Evolutionary conservation across 345 rosid species (phyloP).

Genomic region (Aurinia saxatilis): DNA sequence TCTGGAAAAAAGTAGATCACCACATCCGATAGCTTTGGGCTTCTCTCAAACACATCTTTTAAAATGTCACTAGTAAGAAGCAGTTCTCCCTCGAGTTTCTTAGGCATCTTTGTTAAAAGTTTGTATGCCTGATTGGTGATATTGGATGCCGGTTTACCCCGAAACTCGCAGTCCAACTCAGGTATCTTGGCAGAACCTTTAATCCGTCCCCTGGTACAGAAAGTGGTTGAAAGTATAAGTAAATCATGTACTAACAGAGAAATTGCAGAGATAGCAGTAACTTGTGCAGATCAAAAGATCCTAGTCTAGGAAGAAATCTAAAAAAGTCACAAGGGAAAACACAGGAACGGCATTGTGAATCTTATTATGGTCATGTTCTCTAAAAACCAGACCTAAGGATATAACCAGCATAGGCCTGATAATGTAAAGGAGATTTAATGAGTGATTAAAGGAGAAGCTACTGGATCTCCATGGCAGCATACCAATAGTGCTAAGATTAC

Average conservation of each 20-base stretch:
- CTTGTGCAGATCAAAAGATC: not conserved
- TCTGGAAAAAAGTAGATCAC: conserved; percentile 51
- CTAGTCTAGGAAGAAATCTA: not conserved
- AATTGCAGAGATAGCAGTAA: not conserved
- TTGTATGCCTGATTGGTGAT: conserved; percentile 37
- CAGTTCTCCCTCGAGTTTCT: conserved; percentile 37
- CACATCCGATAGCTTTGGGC: conserved; percentile 38
- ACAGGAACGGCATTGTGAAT: not conserved
- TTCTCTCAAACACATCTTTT: conserved; percentile 23
- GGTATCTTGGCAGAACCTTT: conserved; percentile 18
- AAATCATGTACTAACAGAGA: not conserved
- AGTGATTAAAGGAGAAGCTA: not conserved
- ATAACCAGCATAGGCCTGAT: not conserved
- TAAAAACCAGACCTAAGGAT: not conserved
- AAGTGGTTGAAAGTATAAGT: conserved; percentile 13
- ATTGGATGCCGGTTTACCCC: conserved; percentile 40
- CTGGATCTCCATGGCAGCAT: no score
- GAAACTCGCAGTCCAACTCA: conserved; percentile 39
- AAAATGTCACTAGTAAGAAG: conserved; percentile 31
- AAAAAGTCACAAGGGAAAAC: not conserved
- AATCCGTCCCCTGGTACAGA: conserved; percentile 47
- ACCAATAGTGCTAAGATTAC: no score
- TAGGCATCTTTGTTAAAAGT: conserved; percentile 38
- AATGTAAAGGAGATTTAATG: not conserved
- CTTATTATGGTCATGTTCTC: not conserved